phyloP scores from a whole-genome alignment of 129 eudicot species.

The Gnaphalium uliginosum region DNA sequence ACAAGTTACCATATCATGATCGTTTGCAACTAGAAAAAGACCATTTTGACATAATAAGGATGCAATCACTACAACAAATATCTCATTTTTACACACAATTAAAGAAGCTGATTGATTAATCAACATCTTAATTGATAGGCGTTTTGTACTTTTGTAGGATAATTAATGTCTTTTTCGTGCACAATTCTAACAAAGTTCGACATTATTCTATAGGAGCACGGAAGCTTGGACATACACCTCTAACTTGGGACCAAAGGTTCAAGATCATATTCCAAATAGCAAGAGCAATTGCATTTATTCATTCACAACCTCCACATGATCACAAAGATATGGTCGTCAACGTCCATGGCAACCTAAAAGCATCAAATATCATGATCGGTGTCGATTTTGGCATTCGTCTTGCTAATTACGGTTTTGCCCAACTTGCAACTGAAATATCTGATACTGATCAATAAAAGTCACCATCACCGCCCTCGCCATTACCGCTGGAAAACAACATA shows the following conservation, averaged over 20 bases:
- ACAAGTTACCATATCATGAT: not conserved
- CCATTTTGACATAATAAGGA: not conserved
- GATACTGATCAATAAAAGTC: slow-evolving; percentile 18
- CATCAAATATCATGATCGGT: slow-evolving; percentile 46
- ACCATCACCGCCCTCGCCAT: slow-evolving; percentile 9
- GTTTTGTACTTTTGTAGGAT: not conserved
- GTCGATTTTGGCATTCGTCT: slow-evolving; percentile 36
- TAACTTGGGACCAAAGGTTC: slow-evolving; percentile 47
- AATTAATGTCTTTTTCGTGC: not conserved
- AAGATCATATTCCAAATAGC: slow-evolving; percentile 41
- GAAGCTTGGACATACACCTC: slow-evolving; percentile 49
- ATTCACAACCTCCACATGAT: slow-evolving; percentile 43
- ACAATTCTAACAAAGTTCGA: not conserved
- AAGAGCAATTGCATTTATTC: slow-evolving; percentile 45
- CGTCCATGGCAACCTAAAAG: slow-evolving; percentile 48
- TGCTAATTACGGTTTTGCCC: slow-evolving; percentile 48
- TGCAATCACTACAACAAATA: no score
- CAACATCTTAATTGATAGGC: not conserved
- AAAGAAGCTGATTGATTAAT: not conserved
- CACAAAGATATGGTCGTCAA: slow-evolving; percentile 35
- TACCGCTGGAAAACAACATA: slow-evolving; percentile 4
- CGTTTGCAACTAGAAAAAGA: not conserved
- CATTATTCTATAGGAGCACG: slow-evolving; percentile 35
- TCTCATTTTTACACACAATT: not conserved
- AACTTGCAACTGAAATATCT: slow-evolving; percentile 34